Base-by-base conservation (phyloP, 345 rosid species). In the Chamaenerion angustifolium region DNA sequence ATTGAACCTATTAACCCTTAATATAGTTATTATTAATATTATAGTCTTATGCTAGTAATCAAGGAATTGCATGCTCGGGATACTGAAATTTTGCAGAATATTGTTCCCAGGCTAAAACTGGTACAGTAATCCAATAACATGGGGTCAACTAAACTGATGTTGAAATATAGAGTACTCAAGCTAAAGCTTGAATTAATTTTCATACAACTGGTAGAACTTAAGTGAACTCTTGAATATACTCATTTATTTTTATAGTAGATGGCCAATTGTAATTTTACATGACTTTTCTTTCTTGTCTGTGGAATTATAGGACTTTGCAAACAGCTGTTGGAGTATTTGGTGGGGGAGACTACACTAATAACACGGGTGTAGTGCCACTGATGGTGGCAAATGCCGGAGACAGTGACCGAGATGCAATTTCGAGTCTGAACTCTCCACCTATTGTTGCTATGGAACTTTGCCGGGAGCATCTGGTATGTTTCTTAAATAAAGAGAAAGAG, bases 261-360 rank as follows among this genome's bases (percentile, higher is more conserved):
- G 12, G 23, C 3, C 15, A 40, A 11, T 3, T 6, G 11, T 31
- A 13, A 31, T 58, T 15, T 42, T 42, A 41, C 13, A 9, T 35
- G 42, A 13, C 35, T 45, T 48, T 41, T 46, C 18, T 14, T 45
- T 25, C 37, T 43, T 47, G 37, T 52, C 40, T 55, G 18, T 51
- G 27, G 49, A 48, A 42, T 56, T 61, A 63, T 68, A 92, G 96
- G 81, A 87, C 96, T 23, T 53, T 92, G 70, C 98, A 92, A 72
- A 92, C 98, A 53, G 96, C 98, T 49, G 93, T 84, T 64, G 98
- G 96, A 66, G 95, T 82, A 42, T 92, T 92, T 40, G 98, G 98
- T 31, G 93, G 95, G 37, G 96, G 72, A 56, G 87, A 74, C 61
- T 87, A 78, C 70, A 71, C 75, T 2, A 76, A 76, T 46, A 67